Evolutionary conservation across 768 basidiomycete genomes (phyloP).

Genomic region (Chalciporus piperatus): DNA sequence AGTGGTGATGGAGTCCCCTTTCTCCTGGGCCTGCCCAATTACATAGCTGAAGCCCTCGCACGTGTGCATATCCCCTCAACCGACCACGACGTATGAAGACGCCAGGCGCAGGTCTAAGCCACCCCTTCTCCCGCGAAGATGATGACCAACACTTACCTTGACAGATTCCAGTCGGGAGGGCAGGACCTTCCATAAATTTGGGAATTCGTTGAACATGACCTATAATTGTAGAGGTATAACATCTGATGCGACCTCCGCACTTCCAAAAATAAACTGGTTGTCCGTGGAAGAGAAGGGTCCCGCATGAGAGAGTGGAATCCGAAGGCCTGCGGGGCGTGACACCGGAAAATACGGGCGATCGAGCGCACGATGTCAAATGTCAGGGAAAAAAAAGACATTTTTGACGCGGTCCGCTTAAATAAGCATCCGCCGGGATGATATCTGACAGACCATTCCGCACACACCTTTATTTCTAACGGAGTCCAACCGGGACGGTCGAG

Average conservation of each 20-base stretch:
- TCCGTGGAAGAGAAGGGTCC: neutral
- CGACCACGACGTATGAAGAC: constrained; percentile 19
- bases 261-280: neutral
- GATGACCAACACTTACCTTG: constrained; percentile 1
- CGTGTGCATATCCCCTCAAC: constrained; percentile 8
- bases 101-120: constrained; percentile 3
- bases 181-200: neutral
- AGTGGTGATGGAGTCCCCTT: neutral
- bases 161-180: constrained; percentile 1
- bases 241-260: constrained; percentile 3
- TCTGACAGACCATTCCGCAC: neutral
- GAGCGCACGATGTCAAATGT: neutral
- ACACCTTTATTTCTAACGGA: neutral
- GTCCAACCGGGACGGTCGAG: constrained; percentile 2
- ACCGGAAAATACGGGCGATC: no score
- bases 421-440: no score
- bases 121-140: constrained; percentile 30
- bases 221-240: neutral
- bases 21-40: neutral
- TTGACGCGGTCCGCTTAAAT: neutral
- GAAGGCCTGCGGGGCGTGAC: no score
- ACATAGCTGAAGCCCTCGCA: constrained; percentile 9
- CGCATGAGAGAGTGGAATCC: neutral
- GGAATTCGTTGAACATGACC: neutral
- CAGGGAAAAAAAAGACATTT: neutral